Base-by-base conservation (phyloP, 129 eudicot genomes). In the Escallonia herrerae region DNA sequence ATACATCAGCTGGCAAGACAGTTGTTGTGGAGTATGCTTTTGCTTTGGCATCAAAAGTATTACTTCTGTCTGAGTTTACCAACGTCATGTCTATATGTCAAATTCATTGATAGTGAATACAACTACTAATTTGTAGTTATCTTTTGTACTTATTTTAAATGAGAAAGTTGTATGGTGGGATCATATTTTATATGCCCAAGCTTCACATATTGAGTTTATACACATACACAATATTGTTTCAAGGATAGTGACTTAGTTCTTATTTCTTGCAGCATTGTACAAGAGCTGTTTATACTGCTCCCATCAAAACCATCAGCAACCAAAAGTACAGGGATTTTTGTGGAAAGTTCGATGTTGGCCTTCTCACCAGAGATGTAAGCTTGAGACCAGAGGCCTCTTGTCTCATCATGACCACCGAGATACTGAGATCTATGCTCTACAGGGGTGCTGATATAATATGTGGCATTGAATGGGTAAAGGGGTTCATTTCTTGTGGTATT, bases 1-100 rank as follows among this genome's bases (percentile, higher is more conserved):
- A 93, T 85, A 93, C 99, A 54, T 93, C 99, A 10, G 99, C 99
- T 50, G 99, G 99, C 68, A 93, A 93, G 84, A 93, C 99, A 22
- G 99, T 68, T 73, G 99, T 93, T 83, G 99, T 96, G 47, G 99
- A 93, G 81, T 93, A 93, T 72, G 99, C 99, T 62, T 86, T 93
- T 89, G 99, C 99, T 60, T 72, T 93, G 64, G 90, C 96, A 65
- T 52, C 98, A 67, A 93, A 93, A 78, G 98, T 93, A 81, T 37
- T 89, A 6, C 43, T 38, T 75, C 47, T 62, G 63, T 76, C 63
- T 22, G 33, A 22, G 33, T 22, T 22, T 22, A 22, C 33, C 33
- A 22, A 22, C 33, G 33, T 22, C 33, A 22, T 22, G 33, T 22
- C 33, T 1, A 22, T 22, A 22, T 22, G 33, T 22, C 33, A 22